Base-by-base conservation (phyloP, 352 stramenopile species). In the Phytophthora citrophthora region DNA sequence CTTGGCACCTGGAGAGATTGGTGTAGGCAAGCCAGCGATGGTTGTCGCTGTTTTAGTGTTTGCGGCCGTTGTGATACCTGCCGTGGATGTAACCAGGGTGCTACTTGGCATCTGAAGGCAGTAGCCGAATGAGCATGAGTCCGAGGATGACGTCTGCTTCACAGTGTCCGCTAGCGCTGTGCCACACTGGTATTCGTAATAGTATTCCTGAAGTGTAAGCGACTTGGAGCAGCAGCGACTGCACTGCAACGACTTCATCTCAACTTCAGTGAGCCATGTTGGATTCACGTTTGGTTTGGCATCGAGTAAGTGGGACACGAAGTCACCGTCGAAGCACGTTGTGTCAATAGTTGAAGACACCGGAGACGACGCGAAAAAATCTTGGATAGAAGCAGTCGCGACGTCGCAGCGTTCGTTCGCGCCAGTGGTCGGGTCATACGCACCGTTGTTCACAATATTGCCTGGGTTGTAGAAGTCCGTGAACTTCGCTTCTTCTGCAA, bases 181-280 rank as follows among this genome's bases (percentile, higher is more conserved):
- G 10, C 58, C 53, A 18, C 64, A 73, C n/a, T 61, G 53, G 53
- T 61, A 73, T 20, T 68, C 58, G 18, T 73, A 69, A 8, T 64
- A 68, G n/a, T 61, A 56, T 12, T 69, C 59, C 12, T 57, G 23
- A 1, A 72, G 64, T 9, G 45, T 69, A 4, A 23, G 34, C 2
- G 39, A 46, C 52, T 73, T 69, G 2, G 41, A 55, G 34, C 64
- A 73, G 40, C 64, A 73, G 1, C 64, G 59, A 7, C 46, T 69
- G 47, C 64, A 73, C 41, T 49, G 32, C 10, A 73, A n/a, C 1
- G 13, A 32, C 12, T 53, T 43, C 23, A 69, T n/a, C 10, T 58
- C 47, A 13, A 39, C 11, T 9, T 29, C n/a, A 31, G 45, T 10
- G 2, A 48, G 16, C 39, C n/a, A 18, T 24, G 64, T 27, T 2